These are phyloP conservation scores for Boletus vermiculosoides DNA, from an alignment of 768 basidiomycete species.

Conservation along the genomic window DNA sequence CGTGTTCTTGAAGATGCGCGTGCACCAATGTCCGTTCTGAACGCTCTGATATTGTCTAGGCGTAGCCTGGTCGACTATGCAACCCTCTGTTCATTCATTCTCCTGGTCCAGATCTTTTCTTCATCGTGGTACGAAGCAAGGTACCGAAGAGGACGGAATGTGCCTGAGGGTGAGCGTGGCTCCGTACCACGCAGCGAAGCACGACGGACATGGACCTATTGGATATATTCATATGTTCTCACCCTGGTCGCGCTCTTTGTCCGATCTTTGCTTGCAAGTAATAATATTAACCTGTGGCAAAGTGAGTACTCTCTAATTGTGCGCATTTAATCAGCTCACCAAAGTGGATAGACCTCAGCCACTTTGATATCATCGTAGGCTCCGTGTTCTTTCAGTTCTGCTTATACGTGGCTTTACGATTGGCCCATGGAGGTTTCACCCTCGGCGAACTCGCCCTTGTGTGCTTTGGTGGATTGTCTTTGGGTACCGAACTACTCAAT, in stretches of 20 bases:
- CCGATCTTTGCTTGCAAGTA: slow-evolving; percentile 43
- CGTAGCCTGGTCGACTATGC: slow-evolving; percentile 76
- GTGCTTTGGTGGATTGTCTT: slow-evolving; percentile 80
- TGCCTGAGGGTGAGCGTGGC: slow-evolving; percentile 65
- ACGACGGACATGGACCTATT: slow-evolving; percentile 59
- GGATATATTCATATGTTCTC: slow-evolving; percentile 58
- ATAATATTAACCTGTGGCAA: slow-evolving; percentile 62
- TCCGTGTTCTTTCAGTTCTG: slow-evolving; percentile 89
- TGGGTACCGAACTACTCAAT: slow-evolving; percentile 85
- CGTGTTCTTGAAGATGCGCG: slow-evolving; percentile 46
- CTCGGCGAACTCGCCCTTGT: slow-evolving; percentile 91
- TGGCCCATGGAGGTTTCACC: slow-evolving; percentile 94
- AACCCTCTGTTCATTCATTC: slow-evolving; percentile 75
- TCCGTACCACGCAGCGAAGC: slow-evolving; percentile 77
- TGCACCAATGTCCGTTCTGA: slow-evolving; percentile 42
- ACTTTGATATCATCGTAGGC: slow-evolving; percentile 68
- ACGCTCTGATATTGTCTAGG: slow-evolving; percentile 65
- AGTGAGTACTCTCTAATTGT: slow-evolving; percentile 44
- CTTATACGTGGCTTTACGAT: slow-evolving; percentile 81
- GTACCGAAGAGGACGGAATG: slow-evolving; percentile 38
- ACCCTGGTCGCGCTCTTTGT: slow-evolving; percentile 49
- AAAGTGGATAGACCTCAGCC: slow-evolving; percentile 60
- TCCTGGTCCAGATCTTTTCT: slow-evolving; percentile 75
- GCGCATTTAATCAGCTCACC: not conserved
- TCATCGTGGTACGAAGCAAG: slow-evolving; percentile 73